Base-by-base conservation (phyloP, 2,329 filamentous ascomycete species). In the Zopfia rhizophila region DNA sequence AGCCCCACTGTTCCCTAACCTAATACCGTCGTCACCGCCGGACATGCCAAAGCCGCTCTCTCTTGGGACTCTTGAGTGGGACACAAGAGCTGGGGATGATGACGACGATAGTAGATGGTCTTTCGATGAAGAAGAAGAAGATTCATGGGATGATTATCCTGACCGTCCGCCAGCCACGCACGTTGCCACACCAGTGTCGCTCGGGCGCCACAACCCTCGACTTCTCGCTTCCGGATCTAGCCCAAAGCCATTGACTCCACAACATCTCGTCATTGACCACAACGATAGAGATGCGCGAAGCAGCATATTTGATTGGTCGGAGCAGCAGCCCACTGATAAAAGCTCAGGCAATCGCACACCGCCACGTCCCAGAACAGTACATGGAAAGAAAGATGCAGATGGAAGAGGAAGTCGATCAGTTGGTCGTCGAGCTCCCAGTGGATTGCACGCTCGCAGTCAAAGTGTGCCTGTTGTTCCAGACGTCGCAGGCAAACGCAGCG, bases 261-360 rank as follows among this genome's bases (percentile, higher is more conserved):
- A 70, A 35, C 68, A 72, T 41, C 60, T 69, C 39, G 58, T 56
- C 36, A 53, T 61, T 37, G 67, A 71, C 24, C 55, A 70, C 58
- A 49, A 62, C 53, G 72, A 79, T 50, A 69, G 63, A 53, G 74
- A 72, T 47, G 72, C 70, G 32, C 79, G 76, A 50, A 89, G 87
- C 68, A 91, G 82, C 56, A 76, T 92, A 3, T 92, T 92, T 59
- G 89, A 92, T 68, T 91, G 88, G 88, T 85, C 86, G 35, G 89
- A 92, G 66, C 80, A 86, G 11, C 72, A 82, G 18, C 73, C 76
- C 5, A 76, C 82, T 47, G 87, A 89, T 45, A 88, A 85, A 70
- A 73, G 77, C 39, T 82, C 87, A 33, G 72, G 74, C 12, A 81
- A 80, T 48, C 81, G 81, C 19, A 79, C 80, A 27, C 80, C 80